phyloP scores from a whole-genome alignment of 78 protist species.

The Dictyostelium discoideum region DNA sequence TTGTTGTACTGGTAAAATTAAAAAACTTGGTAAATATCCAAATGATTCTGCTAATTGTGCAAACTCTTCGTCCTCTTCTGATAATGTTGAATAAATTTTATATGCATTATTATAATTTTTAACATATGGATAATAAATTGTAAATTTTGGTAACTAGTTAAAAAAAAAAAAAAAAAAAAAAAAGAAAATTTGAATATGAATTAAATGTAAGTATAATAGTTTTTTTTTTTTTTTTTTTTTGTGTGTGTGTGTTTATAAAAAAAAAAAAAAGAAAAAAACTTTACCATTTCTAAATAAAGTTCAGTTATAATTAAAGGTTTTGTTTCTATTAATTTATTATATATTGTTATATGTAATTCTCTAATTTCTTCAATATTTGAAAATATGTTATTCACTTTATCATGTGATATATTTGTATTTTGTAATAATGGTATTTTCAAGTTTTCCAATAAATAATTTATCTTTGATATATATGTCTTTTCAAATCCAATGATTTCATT shows the following conservation, averaged over 20 bases:
- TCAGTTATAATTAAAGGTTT: conserved; percentile 26
- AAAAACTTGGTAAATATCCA: conserved; percentile 65
- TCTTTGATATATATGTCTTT: conserved; percentile 45
- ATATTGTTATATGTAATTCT: conserved; percentile 8
- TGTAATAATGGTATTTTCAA: conserved; percentile 52
- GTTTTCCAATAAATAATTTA: conserved; percentile 13
- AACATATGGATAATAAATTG: conserved; percentile 61
- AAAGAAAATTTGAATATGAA: background rate
- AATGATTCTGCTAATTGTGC: background rate
- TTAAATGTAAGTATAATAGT: background rate
- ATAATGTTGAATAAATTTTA: conserved; percentile 41
- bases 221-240: background rate
- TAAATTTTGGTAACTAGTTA: conserved; percentile 35
- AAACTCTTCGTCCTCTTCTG: conserved; percentile 40
- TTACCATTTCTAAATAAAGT: conserved; percentile 63
- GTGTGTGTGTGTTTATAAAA: too few species aligned
- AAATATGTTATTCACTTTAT: conserved; percentile 38
- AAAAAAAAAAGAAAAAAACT: too few species aligned
- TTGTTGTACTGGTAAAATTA: conserved; percentile 70
- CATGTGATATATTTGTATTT: background rate
- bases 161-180: too few species aligned
- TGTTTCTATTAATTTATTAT: conserved; percentile 2
- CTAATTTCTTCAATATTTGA: conserved; percentile 66
- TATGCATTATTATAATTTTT: conserved; percentile 72
- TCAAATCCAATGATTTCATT: conserved; percentile 65